A percentile compares a stretch with the other conserved stretches of the same genome.
phyloP scores from a whole-genome alignment of 805 yeast species.

The Ogataea angusta region DNA sequence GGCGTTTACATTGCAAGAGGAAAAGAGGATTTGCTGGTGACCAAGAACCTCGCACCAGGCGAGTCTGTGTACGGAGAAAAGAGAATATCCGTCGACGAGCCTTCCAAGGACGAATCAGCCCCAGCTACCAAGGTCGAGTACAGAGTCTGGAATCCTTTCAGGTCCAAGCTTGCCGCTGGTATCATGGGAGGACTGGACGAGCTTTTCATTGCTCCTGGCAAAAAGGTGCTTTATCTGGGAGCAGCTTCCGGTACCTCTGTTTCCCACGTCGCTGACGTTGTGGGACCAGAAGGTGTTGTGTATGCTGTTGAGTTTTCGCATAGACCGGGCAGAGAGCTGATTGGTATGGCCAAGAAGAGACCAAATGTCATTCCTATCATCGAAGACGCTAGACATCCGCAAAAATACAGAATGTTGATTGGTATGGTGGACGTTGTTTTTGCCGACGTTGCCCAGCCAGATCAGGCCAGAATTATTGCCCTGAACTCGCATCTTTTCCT shows the following conservation, averaged over 20 bases:
- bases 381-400: constrained; percentile 99
- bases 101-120: constrained; percentile 80
- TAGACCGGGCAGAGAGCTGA: constrained; percentile 99
- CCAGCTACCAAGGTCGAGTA: constrained; percentile 94
- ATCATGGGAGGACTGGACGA: constrained; percentile 99
- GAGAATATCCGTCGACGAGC: constrained; percentile 91
- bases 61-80: constrained; percentile 98
- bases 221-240: constrained; percentile 95
- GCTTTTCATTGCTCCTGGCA: constrained; percentile 95
- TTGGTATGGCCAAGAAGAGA: constrained; percentile 99
- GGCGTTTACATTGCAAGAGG: constrained; percentile 99
- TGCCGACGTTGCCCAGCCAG: constrained; percentile 99
- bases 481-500: constrained; percentile 96
- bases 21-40: constrained; percentile 96
- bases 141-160: constrained; percentile 99
- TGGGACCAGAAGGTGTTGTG: constrained; percentile 98
- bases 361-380: constrained; percentile 98
- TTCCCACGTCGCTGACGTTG: constrained; percentile 96
- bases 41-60: constrained; percentile 97
- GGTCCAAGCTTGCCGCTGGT: constrained; percentile 99
- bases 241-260: constrained; percentile 99
- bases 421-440: constrained; percentile 99
- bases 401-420: constrained; percentile 97
- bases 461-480: constrained; percentile 99
- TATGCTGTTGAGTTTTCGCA: constrained; percentile 99